Evolutionary conservation across 2,329 filamentous ascomycete genomes (phyloP).

Genomic region (Stagonosporopsis cucurbitacearum): DNA sequence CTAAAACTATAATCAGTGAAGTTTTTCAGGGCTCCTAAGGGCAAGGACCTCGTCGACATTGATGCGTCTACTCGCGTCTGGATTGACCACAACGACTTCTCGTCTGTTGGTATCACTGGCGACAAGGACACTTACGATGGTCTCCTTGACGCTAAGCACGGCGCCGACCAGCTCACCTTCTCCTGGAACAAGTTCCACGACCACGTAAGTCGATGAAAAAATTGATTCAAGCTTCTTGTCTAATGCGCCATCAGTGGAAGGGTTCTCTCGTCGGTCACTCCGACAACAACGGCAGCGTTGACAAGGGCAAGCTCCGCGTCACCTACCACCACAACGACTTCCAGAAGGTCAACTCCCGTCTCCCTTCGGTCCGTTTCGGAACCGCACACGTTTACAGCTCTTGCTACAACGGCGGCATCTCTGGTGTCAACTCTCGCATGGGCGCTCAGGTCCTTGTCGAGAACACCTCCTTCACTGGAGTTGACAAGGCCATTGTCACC

Average conservation of each 20-base stretch:
- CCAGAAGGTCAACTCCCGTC: slow-evolving; percentile 67
- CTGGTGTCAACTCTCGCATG: slow-evolving; percentile 53
- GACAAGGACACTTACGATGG: slow-evolving; percentile 44
- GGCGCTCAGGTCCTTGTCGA: slow-evolving; percentile 54
- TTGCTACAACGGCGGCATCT: slow-evolving; percentile 48
- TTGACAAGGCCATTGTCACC: slow-evolving; percentile 64
- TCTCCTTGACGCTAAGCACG: slow-evolving; percentile 68
- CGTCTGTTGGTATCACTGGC: slow-evolving; percentile 55
- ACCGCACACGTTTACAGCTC: slow-evolving; percentile 67
- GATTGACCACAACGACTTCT: slow-evolving; percentile 72
- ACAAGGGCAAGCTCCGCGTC: slow-evolving; percentile 66
- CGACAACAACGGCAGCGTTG: slow-evolving; percentile 60
- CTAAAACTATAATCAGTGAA: slow-evolving; percentile 50
- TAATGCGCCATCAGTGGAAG: slow-evolving; percentile 55
- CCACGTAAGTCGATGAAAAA: slow-evolving; percentile 49
- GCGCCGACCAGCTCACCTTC: slow-evolving; percentile 65
- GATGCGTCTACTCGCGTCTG: slow-evolving; percentile 62
- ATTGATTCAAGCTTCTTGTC: neutral
- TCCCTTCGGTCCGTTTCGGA: slow-evolving; percentile 69
- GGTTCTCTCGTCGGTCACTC: slow-evolving; percentile 66
- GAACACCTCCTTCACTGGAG: slow-evolving; percentile 62
- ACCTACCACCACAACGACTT: slow-evolving; percentile 74
- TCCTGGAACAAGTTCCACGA: slow-evolving; percentile 61
- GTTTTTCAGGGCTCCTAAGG: slow-evolving; percentile 61
- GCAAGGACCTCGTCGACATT: slow-evolving; percentile 67